Conservation (phyloP, 352 stramenopile genomes). For the Plasmopara muralis region DNA sequence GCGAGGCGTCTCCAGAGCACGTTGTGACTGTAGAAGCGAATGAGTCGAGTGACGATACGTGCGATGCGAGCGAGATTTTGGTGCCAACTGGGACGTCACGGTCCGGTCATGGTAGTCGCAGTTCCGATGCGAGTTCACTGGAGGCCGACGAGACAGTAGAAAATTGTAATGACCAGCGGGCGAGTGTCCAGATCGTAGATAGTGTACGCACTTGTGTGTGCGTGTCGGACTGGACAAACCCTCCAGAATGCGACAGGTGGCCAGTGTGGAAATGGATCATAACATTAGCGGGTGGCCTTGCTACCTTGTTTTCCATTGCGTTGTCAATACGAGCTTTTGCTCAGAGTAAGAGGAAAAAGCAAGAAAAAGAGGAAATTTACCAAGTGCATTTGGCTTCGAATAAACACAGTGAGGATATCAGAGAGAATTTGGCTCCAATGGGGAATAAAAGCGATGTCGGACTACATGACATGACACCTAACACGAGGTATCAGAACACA, state of each 20-base stretch:
- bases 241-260: slow-evolving; percentile 41
- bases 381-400: slow-evolving; percentile 9
- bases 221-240: slow-evolving; percentile 53
- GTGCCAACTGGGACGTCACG: slow-evolving; percentile 4
- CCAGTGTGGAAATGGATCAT: slow-evolving; percentile 53
- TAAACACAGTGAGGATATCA: slow-evolving; percentile 14
- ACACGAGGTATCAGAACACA: slow-evolving; percentile 14
- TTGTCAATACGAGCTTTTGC: slow-evolving; percentile 42
- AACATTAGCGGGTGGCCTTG: slow-evolving; percentile 47
- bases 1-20: slow-evolving; percentile 40
- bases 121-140: slow-evolving; percentile 11
- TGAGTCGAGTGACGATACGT: slow-evolving; percentile 22
- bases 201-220: slow-evolving; percentile 40
- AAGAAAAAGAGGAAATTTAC: slow-evolving; percentile 15
- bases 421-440: slow-evolving; percentile 19
- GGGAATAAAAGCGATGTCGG: slow-evolving; percentile 26
- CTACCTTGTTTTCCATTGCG: slow-evolving; percentile 46
- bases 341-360: slow-evolving; percentile 35
- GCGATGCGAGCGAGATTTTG: slow-evolving; percentile 14
- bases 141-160: slow-evolving; percentile 20
- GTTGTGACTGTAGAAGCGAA: slow-evolving; percentile 34
- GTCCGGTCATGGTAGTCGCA: slow-evolving; percentile 3
- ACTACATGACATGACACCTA: slow-evolving; percentile 19
- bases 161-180: slow-evolving; percentile 51
- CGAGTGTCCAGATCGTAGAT: slow-evolving; percentile 32